Conservation (phyloP, 176 grass and related monocot genomes). For the Ensete glaucum region DNA sequence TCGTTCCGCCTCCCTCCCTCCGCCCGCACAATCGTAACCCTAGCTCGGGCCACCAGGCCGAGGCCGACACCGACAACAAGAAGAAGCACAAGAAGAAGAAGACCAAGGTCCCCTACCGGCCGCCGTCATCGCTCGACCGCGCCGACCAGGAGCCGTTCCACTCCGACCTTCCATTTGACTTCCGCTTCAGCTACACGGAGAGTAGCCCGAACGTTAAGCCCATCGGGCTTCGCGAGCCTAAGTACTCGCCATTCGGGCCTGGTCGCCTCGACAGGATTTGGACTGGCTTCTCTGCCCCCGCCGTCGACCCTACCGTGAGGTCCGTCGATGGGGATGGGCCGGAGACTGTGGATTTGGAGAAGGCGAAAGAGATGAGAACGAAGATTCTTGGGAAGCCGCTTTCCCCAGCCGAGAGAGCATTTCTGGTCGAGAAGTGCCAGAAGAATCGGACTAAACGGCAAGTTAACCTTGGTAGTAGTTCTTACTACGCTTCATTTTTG, state of each 20-base stretch:
- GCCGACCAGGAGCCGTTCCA: constrained; percentile 18
- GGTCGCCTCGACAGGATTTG: constrained; percentile 49
- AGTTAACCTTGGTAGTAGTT: constrained; percentile 11
- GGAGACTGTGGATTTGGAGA: constrained; percentile 40
- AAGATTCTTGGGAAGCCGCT: constrained; percentile 8
- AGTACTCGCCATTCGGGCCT: constrained; percentile 67
- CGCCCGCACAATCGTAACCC: constrained; percentile 1
- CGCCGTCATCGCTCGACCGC: constrained; percentile 26
- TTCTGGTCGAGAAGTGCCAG: constrained; percentile 3
- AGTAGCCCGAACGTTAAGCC: constrained; percentile 38
- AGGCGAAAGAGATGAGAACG: constrained; percentile 30
- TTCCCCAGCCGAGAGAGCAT: neutral
- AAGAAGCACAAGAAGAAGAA: constrained; percentile 9
- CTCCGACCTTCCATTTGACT: constrained; percentile 57
- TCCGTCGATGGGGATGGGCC: constrained; percentile 9
- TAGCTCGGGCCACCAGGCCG: neutral
- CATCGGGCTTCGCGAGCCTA: constrained; percentile 68
- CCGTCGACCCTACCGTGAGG: neutral
- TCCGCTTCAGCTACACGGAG: constrained; percentile 58
- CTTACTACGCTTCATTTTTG: neutral
- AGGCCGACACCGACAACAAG: neutral
- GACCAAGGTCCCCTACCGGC: neutral
- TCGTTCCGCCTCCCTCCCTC: constrained; percentile 27
- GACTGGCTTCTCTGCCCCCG: constrained; percentile 38
- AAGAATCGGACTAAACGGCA: constrained; percentile 19